Base-by-base conservation (phyloP, 495 filamentous ascomycete genomes). In the Penicillium dipodomyicola region DNA sequence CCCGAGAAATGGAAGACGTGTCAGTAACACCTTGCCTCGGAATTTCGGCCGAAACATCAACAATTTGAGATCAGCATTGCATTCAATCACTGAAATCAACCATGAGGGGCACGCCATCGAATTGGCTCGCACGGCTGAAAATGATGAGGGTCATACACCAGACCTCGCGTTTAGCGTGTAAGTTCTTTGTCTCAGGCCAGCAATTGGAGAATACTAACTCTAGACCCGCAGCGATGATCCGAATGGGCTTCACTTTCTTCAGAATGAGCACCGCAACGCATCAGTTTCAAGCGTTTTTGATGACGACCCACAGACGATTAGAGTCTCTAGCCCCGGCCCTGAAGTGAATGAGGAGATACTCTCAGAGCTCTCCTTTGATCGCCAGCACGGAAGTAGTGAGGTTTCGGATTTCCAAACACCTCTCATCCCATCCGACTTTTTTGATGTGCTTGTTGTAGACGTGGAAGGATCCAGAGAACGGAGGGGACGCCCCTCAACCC, bases 1-100 rank as follows among this genome's bases (percentile, higher is more conserved):
- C 29, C 25, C 25, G 8, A 14, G 25, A 30, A 27, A 23, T 10
- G 19, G 25, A 33, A 3, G 17, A 1, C 14, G 25, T n/a, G 22
- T 49, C 11, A 50, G 45, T 14, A 15, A 50, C 3, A 50, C 54
- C 5, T 37, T 56, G 11, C 54, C 45, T 6, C 25, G 54, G 32
- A 56, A 56, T 25, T 50, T 56, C 17, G 54, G 54, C 35, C 20
- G 54, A 35, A 49, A 35, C 27, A 4, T 22, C 5, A 5, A 12
- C 3, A 39, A 39, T 19, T 15, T 23, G 11, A 14, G 25, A n/a
- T 11, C 35, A 9, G 7, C 10, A 32, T 37, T 52, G 37, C 39
- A 10, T 11, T 20, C 49, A 5, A 10, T 42, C 11, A 30, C 39
- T 10, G 37, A 52, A 32, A 5, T 30, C 6, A n/a, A 33, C 15